A percentile compares a stretch with the other conserved stretches of the same genome.
Conservation (phyloP, 768 basidiomycete genomes). For the Leccinum truebloodii region DNA sequence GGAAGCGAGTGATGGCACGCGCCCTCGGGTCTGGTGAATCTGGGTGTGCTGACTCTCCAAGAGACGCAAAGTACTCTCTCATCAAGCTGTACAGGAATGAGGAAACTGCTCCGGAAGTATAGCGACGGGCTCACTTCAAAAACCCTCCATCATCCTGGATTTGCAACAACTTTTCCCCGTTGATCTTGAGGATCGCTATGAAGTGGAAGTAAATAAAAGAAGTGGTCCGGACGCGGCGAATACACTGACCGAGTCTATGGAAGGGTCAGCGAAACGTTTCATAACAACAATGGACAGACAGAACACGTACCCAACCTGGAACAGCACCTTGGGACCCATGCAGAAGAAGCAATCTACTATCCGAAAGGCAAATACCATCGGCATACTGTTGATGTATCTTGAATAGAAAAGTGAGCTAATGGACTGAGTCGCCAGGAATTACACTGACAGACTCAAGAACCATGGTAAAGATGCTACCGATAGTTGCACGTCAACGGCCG, state of each 20-base stretch:
- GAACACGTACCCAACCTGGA: constrained; percentile 86
- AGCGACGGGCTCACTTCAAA: constrained; percentile 64
- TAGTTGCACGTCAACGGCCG: constrained; percentile 88
- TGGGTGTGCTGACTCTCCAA: constrained; percentile 94
- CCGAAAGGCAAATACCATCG: constrained; percentile 96
- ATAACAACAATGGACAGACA: background rate
- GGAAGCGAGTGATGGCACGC: constrained; percentile 95
- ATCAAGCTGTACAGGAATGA: constrained; percentile 60
- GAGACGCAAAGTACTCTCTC: constrained; percentile 91
- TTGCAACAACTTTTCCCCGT: constrained; percentile 87
- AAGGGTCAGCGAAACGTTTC: constrained; percentile 14
- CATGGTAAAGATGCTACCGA: constrained; percentile 96
- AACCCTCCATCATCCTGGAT: constrained; percentile 98
- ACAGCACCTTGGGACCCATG: constrained; percentile 98
- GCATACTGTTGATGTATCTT: constrained; percentile 90
- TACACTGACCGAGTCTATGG: constrained; percentile 54
- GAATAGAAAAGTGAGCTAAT: constrained; percentile 26
- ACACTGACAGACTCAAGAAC: constrained; percentile 92
- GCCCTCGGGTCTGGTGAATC: constrained; percentile 83
- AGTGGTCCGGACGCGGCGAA: background rate
- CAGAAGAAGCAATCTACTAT: constrained; percentile 98
- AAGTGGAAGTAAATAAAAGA: constrained; percentile 16
- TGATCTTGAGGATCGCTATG: constrained; percentile 94
- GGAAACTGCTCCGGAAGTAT: background rate
- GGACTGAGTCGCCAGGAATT: constrained; percentile 18